These are phyloP conservation scores for Thraustotheca clavata DNA, from an alignment of 352 stramenopile genomes.

Conservation along the genomic window DNA sequence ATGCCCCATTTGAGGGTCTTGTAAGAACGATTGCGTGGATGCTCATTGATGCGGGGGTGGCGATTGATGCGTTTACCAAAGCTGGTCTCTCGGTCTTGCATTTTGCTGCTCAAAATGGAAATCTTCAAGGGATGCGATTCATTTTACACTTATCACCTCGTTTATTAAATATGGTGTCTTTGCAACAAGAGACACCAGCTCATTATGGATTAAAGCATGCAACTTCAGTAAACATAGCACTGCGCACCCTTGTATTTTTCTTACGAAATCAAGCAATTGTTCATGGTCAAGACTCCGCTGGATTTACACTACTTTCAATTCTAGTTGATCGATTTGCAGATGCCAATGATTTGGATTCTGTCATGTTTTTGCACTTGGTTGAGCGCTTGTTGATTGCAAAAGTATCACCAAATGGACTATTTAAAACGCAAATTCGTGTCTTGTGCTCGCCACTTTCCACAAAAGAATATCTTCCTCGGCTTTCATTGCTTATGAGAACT, in stretches of 20 bases:
- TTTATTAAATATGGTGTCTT: conserved; percentile 33
- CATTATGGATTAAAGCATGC: conserved; percentile 38
- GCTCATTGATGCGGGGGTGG: conserved; percentile 45
- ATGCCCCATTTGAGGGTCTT: conserved; percentile 46
- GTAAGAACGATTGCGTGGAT: conserved; percentile 53
- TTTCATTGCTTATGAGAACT: conserved; percentile 37
- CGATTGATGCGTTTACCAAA: conserved; percentile 25
- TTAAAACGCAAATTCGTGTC: conserved; percentile 26
- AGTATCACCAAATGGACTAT: conserved; percentile 38
- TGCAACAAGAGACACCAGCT: conserved; percentile 39
- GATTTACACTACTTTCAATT: conserved; percentile 39
- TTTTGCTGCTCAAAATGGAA: conserved; percentile 42
- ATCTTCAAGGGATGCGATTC: conserved; percentile 61
- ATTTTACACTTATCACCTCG: conserved; percentile 47
- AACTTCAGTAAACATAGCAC: not conserved
- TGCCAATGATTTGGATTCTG: conserved; percentile 21
- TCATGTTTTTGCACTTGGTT: conserved; percentile 33
- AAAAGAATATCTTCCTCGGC: conserved; percentile 9
- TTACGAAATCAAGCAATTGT: conserved; percentile 26
- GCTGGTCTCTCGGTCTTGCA: conserved; percentile 45
- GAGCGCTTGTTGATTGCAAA: conserved; percentile 48
- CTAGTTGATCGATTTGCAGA: conserved; percentile 52
- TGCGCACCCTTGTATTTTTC: conserved; percentile 7
- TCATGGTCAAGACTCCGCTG: conserved; percentile 33
- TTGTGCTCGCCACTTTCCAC: conserved; percentile 11